Percentiles rank a stretch among this genome's conserved stretches.
phyloP scores from a whole-genome alignment of 257 asterid species.

The Solanum boliviense region DNA sequence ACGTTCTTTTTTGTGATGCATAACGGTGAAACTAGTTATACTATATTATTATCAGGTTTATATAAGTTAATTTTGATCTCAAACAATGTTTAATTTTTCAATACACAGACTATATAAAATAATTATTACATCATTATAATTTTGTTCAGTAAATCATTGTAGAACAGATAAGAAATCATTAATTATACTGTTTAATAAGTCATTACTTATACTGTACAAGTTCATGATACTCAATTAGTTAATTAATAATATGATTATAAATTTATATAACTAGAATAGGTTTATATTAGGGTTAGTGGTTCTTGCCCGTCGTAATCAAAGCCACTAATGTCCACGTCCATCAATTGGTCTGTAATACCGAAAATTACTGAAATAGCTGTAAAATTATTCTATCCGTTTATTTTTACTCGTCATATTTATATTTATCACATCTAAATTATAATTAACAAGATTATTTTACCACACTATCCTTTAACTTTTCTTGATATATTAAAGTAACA shows the following conservation, averaged over 20 bases:
- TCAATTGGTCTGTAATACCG: constrained; percentile 30
- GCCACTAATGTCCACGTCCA: constrained; percentile 19
- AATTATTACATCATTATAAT: not conserved
- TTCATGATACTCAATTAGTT: not conserved
- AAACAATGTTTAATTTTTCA: not conserved
- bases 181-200: not conserved
- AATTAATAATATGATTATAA: not conserved
- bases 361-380: constrained; percentile 7
- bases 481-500: too few species aligned
- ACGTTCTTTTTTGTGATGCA: too few species aligned
- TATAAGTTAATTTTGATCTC: not conserved
- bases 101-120: not conserved
- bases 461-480: not conserved
- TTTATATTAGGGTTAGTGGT: not conserved
- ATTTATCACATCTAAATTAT: too few species aligned
- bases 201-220: not conserved
- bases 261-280: not conserved
- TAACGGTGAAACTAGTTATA: not conserved
- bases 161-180: not conserved
- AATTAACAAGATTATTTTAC: too few species aligned
- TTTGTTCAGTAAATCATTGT: not conserved
- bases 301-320: not conserved
- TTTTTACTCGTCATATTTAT: not conserved
- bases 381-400: not conserved
- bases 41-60: not conserved